Percentiles rank a stretch among this genome's conserved stretches.
Conservation (phyloP, 2,329 filamentous ascomycete species). For the Fusarium virguliforme region DNA sequence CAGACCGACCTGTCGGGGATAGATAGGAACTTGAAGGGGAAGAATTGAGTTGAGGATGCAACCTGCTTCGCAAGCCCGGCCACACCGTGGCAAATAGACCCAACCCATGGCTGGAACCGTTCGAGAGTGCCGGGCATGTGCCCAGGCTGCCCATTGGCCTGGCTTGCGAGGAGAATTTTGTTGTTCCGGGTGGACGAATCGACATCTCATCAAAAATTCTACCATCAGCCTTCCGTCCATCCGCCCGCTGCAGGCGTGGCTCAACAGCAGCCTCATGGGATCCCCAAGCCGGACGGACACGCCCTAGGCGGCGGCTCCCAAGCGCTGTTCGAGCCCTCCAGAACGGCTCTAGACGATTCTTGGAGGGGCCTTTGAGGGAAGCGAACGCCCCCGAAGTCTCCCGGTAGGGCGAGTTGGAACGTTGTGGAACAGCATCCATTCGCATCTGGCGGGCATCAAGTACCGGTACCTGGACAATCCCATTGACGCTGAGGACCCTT, state of each 20-base stretch:
- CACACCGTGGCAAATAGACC: conserved; percentile 42
- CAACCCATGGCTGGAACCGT: conserved; percentile 32
- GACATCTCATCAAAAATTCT: conserved; percentile 48
- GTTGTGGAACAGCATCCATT: conserved; percentile 18
- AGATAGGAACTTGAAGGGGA: conserved; percentile 34
- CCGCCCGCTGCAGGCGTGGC: conserved; percentile 45
- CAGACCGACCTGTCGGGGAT: conserved; percentile 8
- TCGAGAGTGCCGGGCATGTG: conserved; percentile 20
- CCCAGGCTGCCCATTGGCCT: conserved; percentile 3
- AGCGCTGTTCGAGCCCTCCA: conserved; percentile 37
- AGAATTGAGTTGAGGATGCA: conserved; percentile 39
- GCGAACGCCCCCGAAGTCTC: conserved; percentile 48
- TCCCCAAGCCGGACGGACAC: conserved; percentile 25
- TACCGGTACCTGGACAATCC: conserved; percentile 44
- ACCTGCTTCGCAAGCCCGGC: conserved; percentile 32
- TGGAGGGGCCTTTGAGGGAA: conserved; percentile 17
- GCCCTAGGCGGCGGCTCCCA: conserved; percentile 27
- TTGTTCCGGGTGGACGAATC: conserved; percentile 44
- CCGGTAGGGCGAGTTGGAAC: conserved; percentile 39
- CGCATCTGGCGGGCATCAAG: conserved; percentile 26
- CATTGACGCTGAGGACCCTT: conserved; percentile 36
- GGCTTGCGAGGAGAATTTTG: conserved; percentile 35
- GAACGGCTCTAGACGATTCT: conserved; percentile 22
- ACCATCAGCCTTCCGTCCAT: conserved; percentile 48
- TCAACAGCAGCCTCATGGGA: conserved; percentile 51